These are phyloP conservation scores for Tylopilus felleus DNA, from an alignment of 768 basidiomycete genomes.

Conservation along the genomic window DNA sequence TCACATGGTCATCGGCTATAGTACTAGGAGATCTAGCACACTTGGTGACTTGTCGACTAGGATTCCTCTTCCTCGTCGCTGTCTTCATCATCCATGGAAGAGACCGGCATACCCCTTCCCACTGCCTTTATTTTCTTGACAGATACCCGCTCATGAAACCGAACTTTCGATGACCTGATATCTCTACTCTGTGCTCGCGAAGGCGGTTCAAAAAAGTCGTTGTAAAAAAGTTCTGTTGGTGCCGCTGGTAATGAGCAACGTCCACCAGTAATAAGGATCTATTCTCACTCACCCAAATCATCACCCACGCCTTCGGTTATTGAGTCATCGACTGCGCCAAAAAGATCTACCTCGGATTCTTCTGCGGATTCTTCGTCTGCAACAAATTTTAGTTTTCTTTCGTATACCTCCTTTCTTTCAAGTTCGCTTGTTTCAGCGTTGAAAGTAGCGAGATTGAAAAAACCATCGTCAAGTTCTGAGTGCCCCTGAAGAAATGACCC, in stretches of 20 bases:
- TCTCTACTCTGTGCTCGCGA: slow-evolving; percentile 18
- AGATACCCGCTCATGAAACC: slow-evolving; percentile 77
- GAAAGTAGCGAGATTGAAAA: slow-evolving; percentile 86
- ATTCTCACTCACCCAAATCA: slow-evolving; percentile 36
- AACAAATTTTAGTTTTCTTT: slow-evolving; percentile 55
- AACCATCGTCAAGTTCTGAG: slow-evolving; percentile 76
- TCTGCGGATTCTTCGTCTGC: slow-evolving; percentile 51
- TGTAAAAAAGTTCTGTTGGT: slow-evolving; percentile 59
- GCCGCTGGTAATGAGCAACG: slow-evolving; percentile 1
- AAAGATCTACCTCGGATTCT: slow-evolving; percentile 62
- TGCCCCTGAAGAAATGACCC: slow-evolving; percentile 28
- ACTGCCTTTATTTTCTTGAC: slow-evolving; percentile 78
- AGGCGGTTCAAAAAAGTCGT: slow-evolving; percentile 79
- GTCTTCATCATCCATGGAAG: slow-evolving; percentile 33
- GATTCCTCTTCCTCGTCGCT: slow-evolving; percentile 38
- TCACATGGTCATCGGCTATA: no score
- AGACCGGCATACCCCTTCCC: slow-evolving; percentile 61
- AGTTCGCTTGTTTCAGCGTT: slow-evolving; percentile 80
- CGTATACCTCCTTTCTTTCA: slow-evolving; percentile 60
- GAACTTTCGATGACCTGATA: slow-evolving; percentile 45
- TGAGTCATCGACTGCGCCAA: slow-evolving; percentile 52
- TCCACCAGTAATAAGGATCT: not conserved
- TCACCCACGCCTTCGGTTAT: slow-evolving; percentile 43
- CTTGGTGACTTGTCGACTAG: not conserved
- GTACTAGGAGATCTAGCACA: not conserved